Evolutionary conservation across 140 eudicot species (phyloP).

Genomic region (Senecio squalidus): DNA sequence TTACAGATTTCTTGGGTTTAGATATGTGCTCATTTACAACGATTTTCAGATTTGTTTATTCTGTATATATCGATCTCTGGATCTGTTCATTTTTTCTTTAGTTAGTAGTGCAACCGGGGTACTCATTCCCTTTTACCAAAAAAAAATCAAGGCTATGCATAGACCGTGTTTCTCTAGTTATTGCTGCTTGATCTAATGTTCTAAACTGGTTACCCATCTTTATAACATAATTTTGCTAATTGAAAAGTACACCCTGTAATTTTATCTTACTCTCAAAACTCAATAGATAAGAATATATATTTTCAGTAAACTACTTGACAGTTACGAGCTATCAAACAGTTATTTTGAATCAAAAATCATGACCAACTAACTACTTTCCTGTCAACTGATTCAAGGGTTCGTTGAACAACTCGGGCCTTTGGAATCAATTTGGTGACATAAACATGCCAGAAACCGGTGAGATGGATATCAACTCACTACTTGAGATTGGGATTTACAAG

Average conservation of each 20-base stretch:
- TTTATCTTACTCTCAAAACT: constrained; percentile 1
- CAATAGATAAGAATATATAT: neutral
- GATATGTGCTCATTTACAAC: no score
- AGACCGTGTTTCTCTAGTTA: constrained; percentile 1
- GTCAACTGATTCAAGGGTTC: constrained; percentile 30
- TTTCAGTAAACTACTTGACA: neutral
- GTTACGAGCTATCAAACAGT: constrained; percentile 1
- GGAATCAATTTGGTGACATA: constrained; percentile 28
- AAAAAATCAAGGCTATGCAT: no score
- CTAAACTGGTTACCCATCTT: neutral
- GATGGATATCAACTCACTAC: constrained; percentile 43
- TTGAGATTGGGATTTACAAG: constrained; percentile 62
- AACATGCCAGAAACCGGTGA: constrained; percentile 21
- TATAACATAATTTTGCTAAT: constrained; percentile 5
- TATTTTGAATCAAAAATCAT: constrained; percentile 1
- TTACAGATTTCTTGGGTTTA: no score
- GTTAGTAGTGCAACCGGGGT: no score
- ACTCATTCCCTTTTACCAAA: no score
- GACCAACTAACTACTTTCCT: constrained; percentile 10
- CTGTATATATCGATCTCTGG: neutral
- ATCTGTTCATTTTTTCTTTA: no score
- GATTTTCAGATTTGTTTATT: neutral
- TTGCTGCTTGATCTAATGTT: neutral
- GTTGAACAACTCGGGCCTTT: constrained; percentile 37
- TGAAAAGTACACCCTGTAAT: neutral